These are phyloP conservation scores for Claviceps capensis DNA, from an alignment of 2,329 filamentous ascomycete species.

Conservation along the genomic window DNA sequence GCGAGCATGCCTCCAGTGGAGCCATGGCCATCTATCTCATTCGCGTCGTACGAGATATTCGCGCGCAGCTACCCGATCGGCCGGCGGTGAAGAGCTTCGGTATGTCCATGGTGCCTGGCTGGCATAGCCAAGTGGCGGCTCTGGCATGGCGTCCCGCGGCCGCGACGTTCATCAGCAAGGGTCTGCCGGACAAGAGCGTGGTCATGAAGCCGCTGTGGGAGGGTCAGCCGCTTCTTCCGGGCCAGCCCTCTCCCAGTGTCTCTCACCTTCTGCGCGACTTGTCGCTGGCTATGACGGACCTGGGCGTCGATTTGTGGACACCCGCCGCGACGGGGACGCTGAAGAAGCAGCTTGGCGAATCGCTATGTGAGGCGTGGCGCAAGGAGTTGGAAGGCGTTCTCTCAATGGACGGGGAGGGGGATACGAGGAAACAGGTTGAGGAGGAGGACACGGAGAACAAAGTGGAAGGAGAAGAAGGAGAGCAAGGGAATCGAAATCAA, in stretches of 20 bases:
- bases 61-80: constrained; percentile 46
- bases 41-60: constrained; percentile 61
- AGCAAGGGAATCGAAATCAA: neutral
- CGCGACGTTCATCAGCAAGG: constrained; percentile 28
- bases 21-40: constrained; percentile 52
- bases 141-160: constrained; percentile 37
- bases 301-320: constrained; percentile 74
- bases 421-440: neutral
- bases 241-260: constrained; percentile 60
- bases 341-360: constrained; percentile 41
- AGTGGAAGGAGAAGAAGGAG: constrained; percentile 4
- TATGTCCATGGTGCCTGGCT: constrained; percentile 41
- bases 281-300: constrained; percentile 50
- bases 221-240: constrained; percentile 57
- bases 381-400: constrained; percentile 23
- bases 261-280: constrained; percentile 61
- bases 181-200: constrained; percentile 33
- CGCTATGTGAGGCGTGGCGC: constrained; percentile 37
- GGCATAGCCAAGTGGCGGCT: constrained; percentile 49
- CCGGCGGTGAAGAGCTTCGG: constrained; percentile 41
- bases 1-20: constrained; percentile 33
- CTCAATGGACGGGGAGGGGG: constrained; percentile 6
- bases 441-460: constrained; percentile 6
- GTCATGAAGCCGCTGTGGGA: constrained; percentile 66
- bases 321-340: constrained; percentile 47